phyloP scores from a whole-genome alignment of 2,329 filamentous ascomycete genomes.

The Cucurbitaria berberidis region DNA sequence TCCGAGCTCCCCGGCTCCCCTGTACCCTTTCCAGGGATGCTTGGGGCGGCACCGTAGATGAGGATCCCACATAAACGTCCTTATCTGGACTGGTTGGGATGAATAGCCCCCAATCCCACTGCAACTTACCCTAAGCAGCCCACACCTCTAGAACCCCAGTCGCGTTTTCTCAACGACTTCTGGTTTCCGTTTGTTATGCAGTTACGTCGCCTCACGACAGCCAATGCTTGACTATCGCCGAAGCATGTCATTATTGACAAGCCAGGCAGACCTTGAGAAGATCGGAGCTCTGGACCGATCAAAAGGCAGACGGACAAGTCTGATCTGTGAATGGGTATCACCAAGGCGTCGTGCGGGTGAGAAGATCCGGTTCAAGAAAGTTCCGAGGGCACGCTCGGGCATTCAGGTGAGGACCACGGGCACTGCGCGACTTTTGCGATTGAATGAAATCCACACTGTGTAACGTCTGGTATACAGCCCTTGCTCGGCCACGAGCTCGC shows the following conservation, averaged over 20 bases:
- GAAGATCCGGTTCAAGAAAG: conserved; percentile 12
- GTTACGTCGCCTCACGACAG: conserved; percentile 2
- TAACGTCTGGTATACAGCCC: conserved; percentile 11
- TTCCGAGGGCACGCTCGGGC: conserved; percentile 15
- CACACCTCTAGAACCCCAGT: conserved; percentile 10
- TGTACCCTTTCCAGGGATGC: conserved; percentile 15
- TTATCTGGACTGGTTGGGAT: conserved; percentile 18
- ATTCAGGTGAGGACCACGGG: conserved; percentile 12
- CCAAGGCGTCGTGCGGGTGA: neutral
- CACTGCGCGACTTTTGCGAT: conserved; percentile 36
- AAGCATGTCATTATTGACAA: neutral
- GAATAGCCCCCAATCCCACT: conserved; percentile 12
- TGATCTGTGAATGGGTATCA: neutral
- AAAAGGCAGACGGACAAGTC: neutral
- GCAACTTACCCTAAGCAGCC: conserved; percentile 9
- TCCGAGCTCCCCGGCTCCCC: conserved; percentile 23
- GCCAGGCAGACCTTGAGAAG: conserved; percentile 5
- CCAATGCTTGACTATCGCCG: neutral
- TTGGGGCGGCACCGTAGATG: conserved; percentile 21
- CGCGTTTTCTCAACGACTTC: conserved; percentile 21
- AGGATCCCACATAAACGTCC: conserved; percentile 14
- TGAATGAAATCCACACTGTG: conserved; percentile 14
- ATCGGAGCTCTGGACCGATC: conserved; percentile 1
- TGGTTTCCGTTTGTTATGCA: conserved; percentile 23
- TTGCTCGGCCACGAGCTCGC: conserved; percentile 2